Conservation (phyloP, 768 basidiomycete species). For the Rhodosporidiobolus odoratus region DNA sequence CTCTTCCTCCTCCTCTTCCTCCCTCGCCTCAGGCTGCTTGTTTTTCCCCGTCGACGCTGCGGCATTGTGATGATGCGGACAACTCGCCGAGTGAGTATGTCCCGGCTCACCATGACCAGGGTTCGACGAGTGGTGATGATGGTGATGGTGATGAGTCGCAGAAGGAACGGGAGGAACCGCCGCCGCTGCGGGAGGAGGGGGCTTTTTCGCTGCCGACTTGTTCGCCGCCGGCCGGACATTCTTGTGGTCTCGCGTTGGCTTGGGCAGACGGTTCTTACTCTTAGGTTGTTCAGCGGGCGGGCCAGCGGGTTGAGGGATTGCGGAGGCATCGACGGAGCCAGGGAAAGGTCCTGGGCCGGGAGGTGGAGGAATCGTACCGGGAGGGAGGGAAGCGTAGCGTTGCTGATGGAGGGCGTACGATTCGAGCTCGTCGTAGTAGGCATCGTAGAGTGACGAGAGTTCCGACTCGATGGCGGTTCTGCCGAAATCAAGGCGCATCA, state of each 20-base stretch:
- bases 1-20: conserved; percentile 50
- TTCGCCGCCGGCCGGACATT: conserved; percentile 35
- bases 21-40: conserved; percentile 43
- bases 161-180: conserved; percentile 19
- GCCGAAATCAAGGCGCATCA: not conserved
- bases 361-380: conserved; percentile 77
- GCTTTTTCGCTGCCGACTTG: conserved; percentile 9
- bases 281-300: conserved; percentile 7
- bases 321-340: conserved; percentile 91
- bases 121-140: not conserved
- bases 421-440: conserved; percentile 99
- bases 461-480: conserved; percentile 99
- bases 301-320: conserved; percentile 47
- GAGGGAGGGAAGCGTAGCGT: conserved; percentile 81
- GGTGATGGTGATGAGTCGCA: conserved; percentile 11
- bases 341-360: conserved; percentile 97
- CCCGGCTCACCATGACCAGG: conserved; percentile 34
- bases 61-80: conserved; percentile 41
- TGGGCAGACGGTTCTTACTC: conserved; percentile 30
- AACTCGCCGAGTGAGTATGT: conserved; percentile 39
- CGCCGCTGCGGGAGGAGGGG: conserved; percentile 1
- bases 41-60: conserved; percentile 44
- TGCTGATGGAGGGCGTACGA: conserved; percentile 97
- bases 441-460: conserved; percentile 99
- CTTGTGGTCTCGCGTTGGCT: conserved; percentile 38